phyloP scores from a whole-genome alignment of 176 grass and related monocot genomes.

The Urochloa ruziziensis region DNA sequence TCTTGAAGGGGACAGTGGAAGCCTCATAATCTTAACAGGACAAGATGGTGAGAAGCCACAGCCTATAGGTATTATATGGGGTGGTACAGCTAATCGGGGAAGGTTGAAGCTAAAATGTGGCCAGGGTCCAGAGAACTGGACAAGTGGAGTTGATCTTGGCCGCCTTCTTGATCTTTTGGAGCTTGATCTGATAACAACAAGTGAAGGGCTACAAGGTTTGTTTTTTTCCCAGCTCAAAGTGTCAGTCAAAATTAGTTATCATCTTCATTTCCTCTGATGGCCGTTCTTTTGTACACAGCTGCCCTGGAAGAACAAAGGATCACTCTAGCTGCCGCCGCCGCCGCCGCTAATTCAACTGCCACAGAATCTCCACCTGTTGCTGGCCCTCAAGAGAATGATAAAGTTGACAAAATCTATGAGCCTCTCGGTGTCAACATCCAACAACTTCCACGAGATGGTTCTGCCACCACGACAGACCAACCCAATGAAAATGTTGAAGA shows the following conservation, averaged over 20 bases:
- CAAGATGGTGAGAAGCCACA: conserved; percentile 72
- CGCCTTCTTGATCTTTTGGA: conserved; percentile 96
- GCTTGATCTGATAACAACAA: conserved; percentile 96
- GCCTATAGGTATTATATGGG: conserved; percentile 98
- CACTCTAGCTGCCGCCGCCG: conserved; percentile 44
- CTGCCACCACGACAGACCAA: conserved; percentile 37
- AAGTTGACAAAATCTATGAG: conserved; percentile 61
- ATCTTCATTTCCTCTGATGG: conserved; percentile 22
- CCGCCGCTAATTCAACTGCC: conserved; percentile 55
- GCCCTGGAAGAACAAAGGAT: conserved; percentile 79
- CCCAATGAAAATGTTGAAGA: conserved; percentile 66
- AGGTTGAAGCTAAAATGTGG: conserved; percentile 93
- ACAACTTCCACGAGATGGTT: conserved; percentile 46
- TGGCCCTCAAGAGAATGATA: conserved; percentile 47
- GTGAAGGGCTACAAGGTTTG: conserved; percentile 70
- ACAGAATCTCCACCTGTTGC: conserved; percentile 57
- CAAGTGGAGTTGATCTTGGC: conserved; percentile 90
- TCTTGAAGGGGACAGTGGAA: conserved; percentile 96
- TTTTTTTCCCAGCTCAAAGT: conserved; percentile 18
- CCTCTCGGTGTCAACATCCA: conserved; percentile 54
- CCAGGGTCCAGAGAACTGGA: conserved; percentile 96
- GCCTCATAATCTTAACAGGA: conserved; percentile 86
- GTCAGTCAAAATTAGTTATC: not conserved
- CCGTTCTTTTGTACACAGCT: conserved; percentile 40
- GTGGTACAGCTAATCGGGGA: conserved; percentile 89